Conservation (phyloP, 2,329 filamentous ascomycete genomes). For the Arthroderma sp. region DNA sequence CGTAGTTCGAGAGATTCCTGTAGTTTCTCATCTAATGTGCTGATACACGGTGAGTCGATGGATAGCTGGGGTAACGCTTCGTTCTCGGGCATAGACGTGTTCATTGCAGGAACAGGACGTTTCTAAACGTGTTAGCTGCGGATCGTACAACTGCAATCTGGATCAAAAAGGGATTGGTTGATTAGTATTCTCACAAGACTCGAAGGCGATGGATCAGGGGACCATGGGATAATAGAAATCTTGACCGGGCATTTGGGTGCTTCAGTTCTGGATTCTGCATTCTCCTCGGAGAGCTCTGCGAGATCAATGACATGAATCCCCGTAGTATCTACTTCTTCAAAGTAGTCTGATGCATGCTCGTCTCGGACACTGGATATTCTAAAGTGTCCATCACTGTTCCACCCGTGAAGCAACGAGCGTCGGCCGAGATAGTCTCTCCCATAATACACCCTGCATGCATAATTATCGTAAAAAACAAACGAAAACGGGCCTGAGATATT, state of each 20-base stretch:
- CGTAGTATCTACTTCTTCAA: constrained; percentile 73
- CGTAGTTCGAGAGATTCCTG: constrained; percentile 52
- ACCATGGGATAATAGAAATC: not conserved
- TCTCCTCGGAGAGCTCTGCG: constrained; percentile 9
- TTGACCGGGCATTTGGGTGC: not conserved
- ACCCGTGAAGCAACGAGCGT: constrained; percentile 57
- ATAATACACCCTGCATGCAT: constrained; percentile 55
- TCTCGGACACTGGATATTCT: constrained; percentile 61
- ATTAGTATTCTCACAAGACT: constrained; percentile 6
- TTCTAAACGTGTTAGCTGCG: constrained; percentile 2
- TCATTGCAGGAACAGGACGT: constrained; percentile 35
- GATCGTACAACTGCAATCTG: not conserved
- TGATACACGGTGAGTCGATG: constrained; percentile 41
- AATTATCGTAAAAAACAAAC: constrained; percentile 67
- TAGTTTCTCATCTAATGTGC: constrained; percentile 44
- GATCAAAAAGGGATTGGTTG: not conserved
- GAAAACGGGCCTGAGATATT: constrained; percentile 73
- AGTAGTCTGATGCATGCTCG: constrained; percentile 38
- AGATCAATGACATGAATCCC: constrained; percentile 63
- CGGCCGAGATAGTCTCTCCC: constrained; percentile 79
- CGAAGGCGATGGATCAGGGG: not conserved
- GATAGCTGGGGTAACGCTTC: constrained; percentile 21
- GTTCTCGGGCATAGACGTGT: constrained; percentile 27
- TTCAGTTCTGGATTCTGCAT: not conserved
- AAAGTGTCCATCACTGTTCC: constrained; percentile 41